Conservation (phyloP, 2,329 filamentous ascomycete genomes). For the Aschersonia sp. region DNA sequence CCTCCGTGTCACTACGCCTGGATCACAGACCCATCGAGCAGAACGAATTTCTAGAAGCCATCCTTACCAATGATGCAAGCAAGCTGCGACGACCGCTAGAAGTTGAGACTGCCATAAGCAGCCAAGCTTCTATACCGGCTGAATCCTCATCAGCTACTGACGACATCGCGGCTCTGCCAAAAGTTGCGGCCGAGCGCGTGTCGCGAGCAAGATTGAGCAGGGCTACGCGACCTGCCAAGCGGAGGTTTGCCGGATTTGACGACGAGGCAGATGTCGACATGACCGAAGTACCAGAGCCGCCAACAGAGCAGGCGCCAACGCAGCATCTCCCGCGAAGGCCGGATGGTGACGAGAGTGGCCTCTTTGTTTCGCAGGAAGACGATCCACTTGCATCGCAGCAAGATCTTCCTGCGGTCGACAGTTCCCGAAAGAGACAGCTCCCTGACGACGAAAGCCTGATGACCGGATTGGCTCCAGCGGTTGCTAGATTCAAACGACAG, state of each 20-base stretch:
- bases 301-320: conserved; percentile 1
- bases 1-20: conserved; percentile 52
- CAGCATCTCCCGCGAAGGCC: conserved; percentile 10
- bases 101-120: conserved; percentile 19
- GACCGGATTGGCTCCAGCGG: conserved; percentile 60
- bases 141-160: conserved; percentile 2
- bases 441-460: conserved; percentile 42
- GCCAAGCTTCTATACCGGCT: conserved; percentile 6
- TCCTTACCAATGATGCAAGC: conserved; percentile 65
- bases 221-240: conserved; percentile 25
- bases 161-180: conserved; percentile 1
- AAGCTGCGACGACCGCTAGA: conserved; percentile 56
- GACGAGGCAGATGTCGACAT: conserved; percentile 26
- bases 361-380: conserved; percentile 42
- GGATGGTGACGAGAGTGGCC: conserved; percentile 25
- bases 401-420: conserved; percentile 8
- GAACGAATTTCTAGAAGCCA: conserved; percentile 82
- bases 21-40: conserved; percentile 78
- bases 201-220: conserved; percentile 6
- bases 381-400: conserved; percentile 10
- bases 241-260: conserved; percentile 62
- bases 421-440: conserved; percentile 30
- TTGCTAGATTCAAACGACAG: conserved; percentile 65
- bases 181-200: conserved; percentile 1
- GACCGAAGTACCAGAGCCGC: conserved; percentile 8